Evolutionary conservation across 805 yeast genomes (phyloP).

Genomic region (Cyberlindnera mrakii): DNA sequence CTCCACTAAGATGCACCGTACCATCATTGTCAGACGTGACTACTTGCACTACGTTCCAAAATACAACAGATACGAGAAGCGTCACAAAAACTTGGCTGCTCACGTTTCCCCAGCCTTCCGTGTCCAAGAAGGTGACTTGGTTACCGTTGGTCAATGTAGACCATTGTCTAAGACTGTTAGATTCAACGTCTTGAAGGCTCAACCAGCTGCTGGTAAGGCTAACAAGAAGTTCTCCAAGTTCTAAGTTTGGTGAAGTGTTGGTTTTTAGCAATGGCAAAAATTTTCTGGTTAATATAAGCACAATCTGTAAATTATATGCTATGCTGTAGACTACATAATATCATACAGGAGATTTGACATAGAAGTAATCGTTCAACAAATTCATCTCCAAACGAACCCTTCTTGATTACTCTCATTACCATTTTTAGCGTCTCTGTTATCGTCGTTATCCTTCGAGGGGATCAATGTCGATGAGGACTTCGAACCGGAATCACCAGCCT

Average conservation of each 20-base stretch:
- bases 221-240: slow-evolving; percentile 96
- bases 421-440: background rate
- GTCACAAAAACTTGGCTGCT: slow-evolving; percentile 99
- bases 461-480: background rate
- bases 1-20: slow-evolving; percentile 99
- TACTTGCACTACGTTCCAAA: slow-evolving; percentile 99
- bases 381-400: background rate
- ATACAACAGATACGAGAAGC: slow-evolving; percentile 99
- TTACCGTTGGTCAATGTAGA: slow-evolving; percentile 99
- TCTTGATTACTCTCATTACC: background rate
- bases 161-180: slow-evolving; percentile 99
- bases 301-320: slow-evolving; percentile 14
- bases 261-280: slow-evolving; percentile 6
- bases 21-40: slow-evolving; percentile 99
- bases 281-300: slow-evolving; percentile 6
- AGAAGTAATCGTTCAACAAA: too few species aligned
- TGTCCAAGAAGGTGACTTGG: slow-evolving; percentile 97
- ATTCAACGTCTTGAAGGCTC: slow-evolving; percentile 97
- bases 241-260: slow-evolving; percentile 38
- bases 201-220: slow-evolving; percentile 79
- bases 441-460: background rate
- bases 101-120: slow-evolving; percentile 99
- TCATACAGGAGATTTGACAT: too few species aligned
- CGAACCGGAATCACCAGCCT: slow-evolving; percentile 7
- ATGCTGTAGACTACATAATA: too few species aligned